Conservation (phyloP, 805 yeast genomes). For the Tanozyma kutaoensis region DNA sequence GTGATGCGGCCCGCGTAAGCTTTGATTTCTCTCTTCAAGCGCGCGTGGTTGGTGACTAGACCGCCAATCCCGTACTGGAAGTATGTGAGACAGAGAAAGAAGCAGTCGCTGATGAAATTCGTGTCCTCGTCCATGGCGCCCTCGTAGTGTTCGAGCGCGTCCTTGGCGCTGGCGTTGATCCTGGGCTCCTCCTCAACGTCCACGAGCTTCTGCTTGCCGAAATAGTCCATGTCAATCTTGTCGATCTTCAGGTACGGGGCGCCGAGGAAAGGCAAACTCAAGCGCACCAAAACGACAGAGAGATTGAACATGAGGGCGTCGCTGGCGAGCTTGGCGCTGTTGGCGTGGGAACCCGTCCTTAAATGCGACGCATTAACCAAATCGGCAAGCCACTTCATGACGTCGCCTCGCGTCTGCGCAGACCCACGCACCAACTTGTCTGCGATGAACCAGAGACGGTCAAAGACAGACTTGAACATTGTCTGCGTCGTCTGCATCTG, state of each 20-base stretch:
- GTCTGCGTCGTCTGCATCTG: constrained; percentile 30
- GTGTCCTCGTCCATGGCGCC: constrained; percentile 23
- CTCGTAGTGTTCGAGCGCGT: constrained; percentile 46
- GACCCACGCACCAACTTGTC: constrained; percentile 71
- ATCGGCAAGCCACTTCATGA: constrained; percentile 58
- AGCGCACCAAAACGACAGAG: constrained; percentile 47
- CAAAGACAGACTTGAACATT: constrained; percentile 46
- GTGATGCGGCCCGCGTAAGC: constrained; percentile 12
- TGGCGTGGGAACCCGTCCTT: constrained; percentile 77
- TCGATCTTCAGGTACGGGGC: constrained; percentile 51
- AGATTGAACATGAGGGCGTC: constrained; percentile 79
- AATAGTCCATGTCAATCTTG: constrained; percentile 64
- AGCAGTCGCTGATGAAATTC: constrained; percentile 88
- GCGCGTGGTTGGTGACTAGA: constrained; percentile 38
- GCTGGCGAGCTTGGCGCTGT: constrained; percentile 49
- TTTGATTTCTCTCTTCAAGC: constrained; percentile 34
- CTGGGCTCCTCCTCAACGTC: constrained; percentile 75
- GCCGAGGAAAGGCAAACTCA: constrained; percentile 78
- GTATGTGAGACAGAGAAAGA: constrained; percentile 65
- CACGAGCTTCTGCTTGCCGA: constrained; percentile 39
- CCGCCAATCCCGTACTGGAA: constrained; percentile 89
- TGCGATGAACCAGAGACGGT: constrained; percentile 53
- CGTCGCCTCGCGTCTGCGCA: constrained; percentile 42
- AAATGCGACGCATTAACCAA: constrained; percentile 75
- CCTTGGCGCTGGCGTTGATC: constrained; percentile 60